These are phyloP conservation scores for Claviceps pusilla DNA, from an alignment of 2,329 filamentous ascomycete species.

Conservation along the genomic window DNA sequence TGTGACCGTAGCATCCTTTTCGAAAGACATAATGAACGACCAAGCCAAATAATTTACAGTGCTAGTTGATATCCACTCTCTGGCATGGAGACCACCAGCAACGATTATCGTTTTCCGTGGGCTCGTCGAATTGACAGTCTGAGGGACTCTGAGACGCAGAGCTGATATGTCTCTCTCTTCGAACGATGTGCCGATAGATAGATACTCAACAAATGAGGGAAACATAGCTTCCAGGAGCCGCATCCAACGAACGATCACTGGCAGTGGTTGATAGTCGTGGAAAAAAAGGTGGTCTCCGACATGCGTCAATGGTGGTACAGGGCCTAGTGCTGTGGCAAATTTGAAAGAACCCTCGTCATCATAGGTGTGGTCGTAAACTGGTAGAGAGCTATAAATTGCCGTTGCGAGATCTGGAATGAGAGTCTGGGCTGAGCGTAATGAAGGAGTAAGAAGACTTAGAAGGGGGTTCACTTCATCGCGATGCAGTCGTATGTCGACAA, in stretches of 20 bases:
- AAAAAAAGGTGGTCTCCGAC: conserved; percentile 69
- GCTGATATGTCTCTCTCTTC: conserved; percentile 78
- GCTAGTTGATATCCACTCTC: conserved; percentile 91
- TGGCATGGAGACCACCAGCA: conserved; percentile 74
- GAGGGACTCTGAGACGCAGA: conserved; percentile 54
- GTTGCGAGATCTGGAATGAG: conserved; percentile 69
- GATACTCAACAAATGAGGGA: conserved; percentile 57
- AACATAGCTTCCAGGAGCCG: conserved; percentile 80
- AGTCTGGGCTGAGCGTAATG: conserved; percentile 55
- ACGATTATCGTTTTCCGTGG: conserved; percentile 66
- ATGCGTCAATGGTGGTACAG: conserved; percentile 17
- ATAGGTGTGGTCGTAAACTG: conserved; percentile 8
- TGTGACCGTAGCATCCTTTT: conserved; percentile 55
- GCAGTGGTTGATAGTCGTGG: conserved; percentile 75
- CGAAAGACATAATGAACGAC: conserved; percentile 70
- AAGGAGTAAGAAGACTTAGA: conserved; percentile 59
- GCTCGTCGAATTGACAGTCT: conserved; percentile 23
- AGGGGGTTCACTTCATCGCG: conserved; percentile 65
- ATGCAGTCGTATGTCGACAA: conserved; percentile 70
- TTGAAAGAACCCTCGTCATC: not conserved
- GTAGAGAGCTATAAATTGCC: conserved; percentile 47
- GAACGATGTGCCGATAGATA: conserved; percentile 68
- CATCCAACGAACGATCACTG: conserved; percentile 82
- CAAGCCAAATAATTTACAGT: conserved; percentile 86
- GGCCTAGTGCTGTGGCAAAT: conserved; percentile 3